Percentiles rank a stretch among this genome's conserved stretches.
phyloP scores from a whole-genome alignment of 768 basidiomycete genomes.

The Atractiella rhizophila region DNA sequence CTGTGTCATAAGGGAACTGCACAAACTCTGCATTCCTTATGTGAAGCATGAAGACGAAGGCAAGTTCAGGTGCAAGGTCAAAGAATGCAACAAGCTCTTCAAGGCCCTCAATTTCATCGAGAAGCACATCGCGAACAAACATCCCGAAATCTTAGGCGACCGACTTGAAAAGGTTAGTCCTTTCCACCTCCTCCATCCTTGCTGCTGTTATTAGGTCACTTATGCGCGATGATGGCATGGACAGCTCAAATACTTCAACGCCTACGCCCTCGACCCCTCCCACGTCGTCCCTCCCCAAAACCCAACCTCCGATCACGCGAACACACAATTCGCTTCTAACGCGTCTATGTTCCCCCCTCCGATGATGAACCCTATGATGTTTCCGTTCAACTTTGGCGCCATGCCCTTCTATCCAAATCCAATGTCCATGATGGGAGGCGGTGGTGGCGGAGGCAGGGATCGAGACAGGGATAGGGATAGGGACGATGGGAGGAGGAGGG shows the following conservation, averaged over 20 bases:
- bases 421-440: too few relatives aligned
- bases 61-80: slow-evolving; percentile 84
- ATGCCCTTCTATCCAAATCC: too few relatives aligned
- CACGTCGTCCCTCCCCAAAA: slow-evolving; percentile 31
- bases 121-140: slow-evolving; percentile 90
- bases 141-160: slow-evolving; percentile 42
- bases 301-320: slow-evolving; percentile 25
- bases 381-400: too few relatives aligned
- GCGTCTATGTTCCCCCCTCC: too few relatives aligned
- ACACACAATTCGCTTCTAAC: too few relatives aligned
- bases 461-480: too few relatives aligned
- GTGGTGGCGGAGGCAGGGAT: too few relatives aligned
- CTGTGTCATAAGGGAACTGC: slow-evolving; percentile 37
- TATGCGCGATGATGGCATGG: slow-evolving; percentile 1
- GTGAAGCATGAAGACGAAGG: slow-evolving; percentile 91
- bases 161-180: slow-evolving; percentile 52
- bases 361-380: too few relatives aligned
- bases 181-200: background rate
- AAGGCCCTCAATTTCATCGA: slow-evolving; percentile 89
- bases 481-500: too few relatives aligned
- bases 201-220: background rate
- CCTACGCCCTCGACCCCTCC: slow-evolving; percentile 86
- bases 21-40: slow-evolving; percentile 46
- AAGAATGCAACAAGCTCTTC: slow-evolving; percentile 82
- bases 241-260: slow-evolving; percentile 59